phyloP scores from a whole-genome alignment of 306 rosid species.

The Quercus robur region DNA sequence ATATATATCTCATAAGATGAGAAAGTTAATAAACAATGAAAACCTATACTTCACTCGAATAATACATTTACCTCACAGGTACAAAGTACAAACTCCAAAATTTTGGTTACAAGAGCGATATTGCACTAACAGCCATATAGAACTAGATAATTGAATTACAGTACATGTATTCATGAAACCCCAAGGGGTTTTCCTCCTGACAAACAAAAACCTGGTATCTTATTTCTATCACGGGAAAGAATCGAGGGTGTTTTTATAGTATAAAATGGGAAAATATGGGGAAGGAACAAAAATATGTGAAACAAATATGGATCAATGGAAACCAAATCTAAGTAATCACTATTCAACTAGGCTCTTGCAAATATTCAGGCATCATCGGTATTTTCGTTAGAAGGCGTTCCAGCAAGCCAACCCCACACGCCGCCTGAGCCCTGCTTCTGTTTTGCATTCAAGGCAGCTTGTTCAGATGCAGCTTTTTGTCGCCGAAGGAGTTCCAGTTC shows the following conservation, averaged over 20 bases:
- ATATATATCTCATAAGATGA: neutral
- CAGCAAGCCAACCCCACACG: conserved; percentile 97
- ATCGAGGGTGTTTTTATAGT: conserved; percentile 4
- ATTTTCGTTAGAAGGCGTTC: conserved; percentile 41
- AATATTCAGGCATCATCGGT: conserved; percentile 44
- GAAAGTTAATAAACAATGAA: conserved; percentile 10
- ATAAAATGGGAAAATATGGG: too few species aligned
- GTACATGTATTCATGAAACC: conserved; percentile 33
- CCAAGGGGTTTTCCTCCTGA: conserved; percentile 28
- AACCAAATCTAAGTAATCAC: conserved; percentile 39
- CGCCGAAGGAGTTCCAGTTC: conserved; percentile 91
- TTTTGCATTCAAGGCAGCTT: conserved; percentile 67
- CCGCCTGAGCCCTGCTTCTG: conserved; percentile 78
- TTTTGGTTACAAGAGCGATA: conserved; percentile 33
- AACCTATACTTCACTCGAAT: conserved; percentile 9
- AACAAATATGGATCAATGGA: conserved; percentile 36
- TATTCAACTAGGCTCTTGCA: conserved; percentile 22
- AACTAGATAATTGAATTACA: conserved; percentile 44
- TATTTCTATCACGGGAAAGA: conserved; percentile 44
- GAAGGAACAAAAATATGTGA: conserved; percentile 30
- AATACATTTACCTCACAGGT: conserved; percentile 6
- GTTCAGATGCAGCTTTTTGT: conserved; percentile 86
- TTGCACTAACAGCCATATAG: conserved; percentile 28
- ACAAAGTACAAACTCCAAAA: conserved; percentile 36
- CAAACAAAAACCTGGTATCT: conserved; percentile 42